Conservation (phyloP, 805 yeast genomes). For the Kazachstania africana region DNA sequence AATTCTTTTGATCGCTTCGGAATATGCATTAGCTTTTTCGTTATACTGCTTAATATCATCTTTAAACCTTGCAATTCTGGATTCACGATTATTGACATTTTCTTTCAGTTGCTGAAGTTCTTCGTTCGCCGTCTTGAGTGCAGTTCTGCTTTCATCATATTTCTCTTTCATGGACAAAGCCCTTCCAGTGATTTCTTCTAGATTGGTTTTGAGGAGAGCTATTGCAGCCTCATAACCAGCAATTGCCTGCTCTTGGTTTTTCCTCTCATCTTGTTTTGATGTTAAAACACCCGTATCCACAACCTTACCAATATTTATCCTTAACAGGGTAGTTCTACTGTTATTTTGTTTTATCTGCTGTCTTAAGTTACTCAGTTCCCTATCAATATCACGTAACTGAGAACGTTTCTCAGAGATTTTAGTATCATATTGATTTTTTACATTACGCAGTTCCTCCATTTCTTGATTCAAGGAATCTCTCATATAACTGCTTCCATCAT, state of each 20-base stretch:
- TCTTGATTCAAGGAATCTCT: constrained; percentile 14
- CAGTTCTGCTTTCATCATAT: constrained; percentile 10
- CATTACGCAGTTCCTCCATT: constrained; percentile 16
- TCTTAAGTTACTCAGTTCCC: constrained; percentile 24
- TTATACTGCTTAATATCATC: constrained; percentile 18
- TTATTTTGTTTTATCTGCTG: constrained; percentile 18
- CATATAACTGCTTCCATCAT: constrained; percentile 16
- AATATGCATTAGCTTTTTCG: constrained; percentile 9
- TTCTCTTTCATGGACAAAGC: constrained; percentile 11
- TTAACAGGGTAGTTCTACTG: constrained; percentile 15
- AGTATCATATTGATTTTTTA: constrained; percentile 10
- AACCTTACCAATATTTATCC: constrained; percentile 16
- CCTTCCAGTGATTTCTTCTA: constrained; percentile 11
- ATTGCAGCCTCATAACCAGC: constrained; percentile 17
- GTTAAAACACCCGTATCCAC: constrained; percentile 21
- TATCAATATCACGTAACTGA: constrained; percentile 8
- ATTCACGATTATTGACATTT: constrained; percentile 6
- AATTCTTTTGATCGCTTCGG: constrained; percentile 7
- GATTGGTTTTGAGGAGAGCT: constrained; percentile 14
- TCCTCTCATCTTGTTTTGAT: constrained; percentile 14
- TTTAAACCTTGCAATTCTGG: constrained; percentile 13
- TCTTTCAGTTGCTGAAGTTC: constrained; percentile 10
- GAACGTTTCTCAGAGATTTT: constrained; percentile 3
- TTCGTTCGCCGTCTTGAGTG: constrained; percentile 4
- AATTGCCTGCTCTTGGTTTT: constrained; percentile 16